A percentile compares a stretch with the other conserved stretches of the same genome.
Evolutionary conservation across 2,329 filamentous ascomycete species (phyloP).

Genomic region (Tolypocladium nubicola): DNA sequence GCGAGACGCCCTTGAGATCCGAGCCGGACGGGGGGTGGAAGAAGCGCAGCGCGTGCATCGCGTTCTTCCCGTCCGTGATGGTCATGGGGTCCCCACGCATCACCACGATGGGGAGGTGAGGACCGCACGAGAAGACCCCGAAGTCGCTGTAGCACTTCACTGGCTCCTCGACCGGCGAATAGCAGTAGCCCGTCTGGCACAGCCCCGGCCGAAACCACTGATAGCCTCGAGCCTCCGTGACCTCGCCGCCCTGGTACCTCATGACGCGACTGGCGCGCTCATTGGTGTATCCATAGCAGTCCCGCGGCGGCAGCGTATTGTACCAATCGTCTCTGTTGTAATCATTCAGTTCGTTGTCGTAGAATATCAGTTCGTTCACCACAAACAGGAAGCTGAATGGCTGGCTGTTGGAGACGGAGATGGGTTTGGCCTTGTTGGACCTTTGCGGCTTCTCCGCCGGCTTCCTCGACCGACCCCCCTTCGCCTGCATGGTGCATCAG

Average conservation of each 20-base stretch:
- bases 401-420: background rate
- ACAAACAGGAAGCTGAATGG: constrained; percentile 26
- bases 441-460: background rate
- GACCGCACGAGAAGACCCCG: constrained; percentile 25
- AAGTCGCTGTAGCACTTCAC: constrained; percentile 11
- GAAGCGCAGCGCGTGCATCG: constrained; percentile 19
- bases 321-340: constrained; percentile 11
- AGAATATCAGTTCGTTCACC: constrained; percentile 22
- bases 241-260: constrained; percentile 20
- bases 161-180: background rate
- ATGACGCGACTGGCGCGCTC: constrained; percentile 23
- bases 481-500: background rate
- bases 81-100: constrained; percentile 9
- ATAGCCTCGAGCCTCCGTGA: constrained; percentile 11
- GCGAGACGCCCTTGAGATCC: constrained; percentile 14
- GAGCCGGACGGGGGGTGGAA: constrained; percentile 4
- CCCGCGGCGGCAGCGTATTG: constrained; percentile 20
- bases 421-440: background rate
- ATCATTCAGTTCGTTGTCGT: constrained; percentile 4
- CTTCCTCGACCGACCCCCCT: background rate
- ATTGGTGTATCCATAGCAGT: constrained; percentile 9
- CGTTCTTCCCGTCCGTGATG: constrained; percentile 4
- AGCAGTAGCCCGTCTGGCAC: background rate
- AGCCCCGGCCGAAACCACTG: background rate
- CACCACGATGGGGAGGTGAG: constrained; percentile 24